A percentile compares a stretch with the other conserved stretches of the same genome.
Evolutionary conservation across 495 filamentous ascomycete genomes (phyloP).

Genomic region (Aspergillus haitiensis): DNA sequence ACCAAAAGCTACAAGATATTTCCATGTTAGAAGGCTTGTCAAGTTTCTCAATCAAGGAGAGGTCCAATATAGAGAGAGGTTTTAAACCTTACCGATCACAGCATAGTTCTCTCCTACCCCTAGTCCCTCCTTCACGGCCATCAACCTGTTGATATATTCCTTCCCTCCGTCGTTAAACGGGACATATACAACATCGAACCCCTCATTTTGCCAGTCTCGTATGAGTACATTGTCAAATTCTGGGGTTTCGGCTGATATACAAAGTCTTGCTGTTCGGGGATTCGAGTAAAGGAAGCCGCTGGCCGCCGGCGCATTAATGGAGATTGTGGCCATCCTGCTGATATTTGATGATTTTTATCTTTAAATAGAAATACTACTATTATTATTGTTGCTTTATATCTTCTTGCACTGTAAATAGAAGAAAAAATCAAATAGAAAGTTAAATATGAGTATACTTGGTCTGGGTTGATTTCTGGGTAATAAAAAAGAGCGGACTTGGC

Average conservation of each 20-base stretch:
- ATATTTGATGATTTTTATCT: too few species aligned
- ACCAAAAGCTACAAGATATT: constrained; percentile 58
- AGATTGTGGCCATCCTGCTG: constrained; percentile 36
- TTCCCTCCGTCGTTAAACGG: constrained; percentile 55
- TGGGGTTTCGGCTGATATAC: constrained; percentile 60
- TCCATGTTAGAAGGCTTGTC: background rate
- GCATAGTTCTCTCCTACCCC: constrained; percentile 52
- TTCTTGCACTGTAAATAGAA: too few species aligned
- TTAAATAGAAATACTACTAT: too few species aligned
- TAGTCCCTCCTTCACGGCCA: constrained; percentile 44
- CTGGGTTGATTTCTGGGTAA: too few species aligned
- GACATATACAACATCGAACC: constrained; percentile 64
- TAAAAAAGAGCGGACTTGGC: too few species aligned
- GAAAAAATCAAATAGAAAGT: too few species aligned
- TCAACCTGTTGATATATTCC: constrained; percentile 51
- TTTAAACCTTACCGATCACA: constrained; percentile 43
- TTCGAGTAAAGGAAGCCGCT: constrained; percentile 43
- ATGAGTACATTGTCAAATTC: constrained; percentile 61
- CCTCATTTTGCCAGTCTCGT: constrained; percentile 63
- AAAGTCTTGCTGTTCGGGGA: constrained; percentile 54
- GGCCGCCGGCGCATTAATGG: constrained; percentile 40
- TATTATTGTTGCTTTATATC: too few species aligned
- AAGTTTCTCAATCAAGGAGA: background rate
- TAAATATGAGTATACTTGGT: too few species aligned
- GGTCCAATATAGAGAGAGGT: background rate